phyloP scores from a whole-genome alignment of 805 yeast species.

The Nakazawaea pomicola region DNA sequence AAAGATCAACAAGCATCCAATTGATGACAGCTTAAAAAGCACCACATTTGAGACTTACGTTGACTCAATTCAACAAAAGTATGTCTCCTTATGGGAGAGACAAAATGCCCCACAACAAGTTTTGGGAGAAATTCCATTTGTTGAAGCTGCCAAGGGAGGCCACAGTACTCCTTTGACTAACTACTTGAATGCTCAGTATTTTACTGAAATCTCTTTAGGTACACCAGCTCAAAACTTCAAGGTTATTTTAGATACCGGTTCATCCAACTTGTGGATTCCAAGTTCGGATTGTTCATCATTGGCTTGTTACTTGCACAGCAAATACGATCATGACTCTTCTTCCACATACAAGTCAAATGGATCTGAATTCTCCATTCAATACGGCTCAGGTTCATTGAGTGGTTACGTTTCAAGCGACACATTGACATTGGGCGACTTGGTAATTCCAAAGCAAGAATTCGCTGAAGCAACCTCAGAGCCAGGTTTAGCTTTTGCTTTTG shows the following conservation, averaged over 20 bases:
- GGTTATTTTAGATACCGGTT: constrained; percentile 94
- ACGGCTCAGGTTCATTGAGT: constrained; percentile 90
- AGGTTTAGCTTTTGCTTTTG: constrained; percentile 96
- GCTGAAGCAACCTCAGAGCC: constrained; percentile 98
- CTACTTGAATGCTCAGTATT: constrained; percentile 95
- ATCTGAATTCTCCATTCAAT: constrained; percentile 74
- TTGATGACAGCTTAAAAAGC: constrained; percentile 41
- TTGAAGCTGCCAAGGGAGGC: constrained; percentile 31
- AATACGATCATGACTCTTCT: constrained; percentile 83
- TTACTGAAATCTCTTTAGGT: constrained; percentile 84
- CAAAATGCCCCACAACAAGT: constrained; percentile 16
- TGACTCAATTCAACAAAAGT: constrained; percentile 42
- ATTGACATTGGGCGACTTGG: constrained; percentile 75
- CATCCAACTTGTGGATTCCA: constrained; percentile 97
- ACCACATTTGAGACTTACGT: constrained; percentile 42
- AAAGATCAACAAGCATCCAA: constrained; percentile 41
- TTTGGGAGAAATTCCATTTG: constrained; percentile 38
- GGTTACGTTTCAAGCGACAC: constrained; percentile 90
- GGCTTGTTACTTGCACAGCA: constrained; percentile 92
- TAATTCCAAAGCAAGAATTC: constrained; percentile 84
- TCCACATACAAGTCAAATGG: constrained; percentile 85
- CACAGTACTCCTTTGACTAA: constrained; percentile 86
- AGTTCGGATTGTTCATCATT: constrained; percentile 82
- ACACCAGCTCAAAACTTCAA: constrained; percentile 92
- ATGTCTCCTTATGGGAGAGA: constrained; percentile 33